Percentiles rank a stretch among this genome's conserved stretches.
These are phyloP conservation scores for Beta vulgaris DNA, from an alignment of 148 eudicot species.

Conservation along the genomic window DNA sequence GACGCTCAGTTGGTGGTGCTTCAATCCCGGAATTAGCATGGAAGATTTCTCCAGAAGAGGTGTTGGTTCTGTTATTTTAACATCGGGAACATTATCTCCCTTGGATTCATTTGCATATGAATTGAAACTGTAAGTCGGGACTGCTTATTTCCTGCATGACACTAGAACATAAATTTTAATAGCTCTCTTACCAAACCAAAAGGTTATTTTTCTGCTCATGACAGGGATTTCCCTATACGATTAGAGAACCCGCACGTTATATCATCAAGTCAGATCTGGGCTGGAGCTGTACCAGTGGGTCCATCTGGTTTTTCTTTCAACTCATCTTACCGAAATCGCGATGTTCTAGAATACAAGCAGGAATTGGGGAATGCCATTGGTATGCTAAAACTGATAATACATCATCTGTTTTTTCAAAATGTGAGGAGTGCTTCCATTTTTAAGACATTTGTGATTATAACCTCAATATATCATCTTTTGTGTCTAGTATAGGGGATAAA, in stretches of 20 bases:
- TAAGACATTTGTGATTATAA: neutral
- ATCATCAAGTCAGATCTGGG: constrained; percentile 87
- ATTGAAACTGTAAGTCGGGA: constrained; percentile 70
- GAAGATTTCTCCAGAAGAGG: constrained; percentile 72
- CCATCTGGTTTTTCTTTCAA: constrained; percentile 89
- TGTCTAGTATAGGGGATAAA: neutral
- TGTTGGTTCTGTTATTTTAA: constrained; percentile 91
- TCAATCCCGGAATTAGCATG: constrained; percentile 95
- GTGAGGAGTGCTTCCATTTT: neutral
- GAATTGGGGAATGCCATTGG: constrained; percentile 98
- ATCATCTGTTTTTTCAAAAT: neutral
- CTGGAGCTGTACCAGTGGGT: constrained; percentile 81
- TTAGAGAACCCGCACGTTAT: constrained; percentile 98
- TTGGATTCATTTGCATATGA: constrained; percentile 97
- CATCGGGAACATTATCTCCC: constrained; percentile 98
- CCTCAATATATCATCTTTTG: too few relatives aligned
- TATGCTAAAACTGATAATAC: constrained; percentile 30
- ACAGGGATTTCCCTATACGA: constrained; percentile 84
- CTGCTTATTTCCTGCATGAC: constrained; percentile 12
- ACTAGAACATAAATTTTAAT: neutral
- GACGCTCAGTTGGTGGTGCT: constrained; percentile 99
- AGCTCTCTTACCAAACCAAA: neutral
- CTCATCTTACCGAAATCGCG: constrained; percentile 84
- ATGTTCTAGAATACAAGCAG: constrained; percentile 70
- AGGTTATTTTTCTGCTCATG: constrained; percentile 9